Base-by-base conservation (phyloP, 116 monocot genomes). In the Dioscorea cayenensis region DNA sequence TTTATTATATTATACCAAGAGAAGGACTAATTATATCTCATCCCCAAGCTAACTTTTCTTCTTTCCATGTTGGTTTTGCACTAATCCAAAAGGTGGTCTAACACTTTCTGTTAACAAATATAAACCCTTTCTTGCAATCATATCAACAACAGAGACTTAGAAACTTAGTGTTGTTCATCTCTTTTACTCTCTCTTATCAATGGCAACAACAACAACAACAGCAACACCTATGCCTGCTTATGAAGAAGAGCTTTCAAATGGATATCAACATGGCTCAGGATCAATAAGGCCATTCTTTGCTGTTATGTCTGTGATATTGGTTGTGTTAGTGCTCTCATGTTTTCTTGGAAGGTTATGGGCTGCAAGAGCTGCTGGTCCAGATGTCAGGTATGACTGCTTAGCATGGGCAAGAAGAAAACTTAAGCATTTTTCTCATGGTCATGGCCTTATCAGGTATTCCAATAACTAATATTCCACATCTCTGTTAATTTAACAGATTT, bases 251-350 rank as follows among this genome's bases (percentile, higher is more conserved):
- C 35, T 49, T 2, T 1, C 36, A 48, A 22, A 14, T 10, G 19
- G 19, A 14, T 28, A 0, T 8, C 51, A n/a, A 12, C 72, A 61
- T 58, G 38, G 64, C 2, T 51, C 63, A 3, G 71, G 78, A 28
- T 83, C 83, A 7, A 66, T 83, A 23, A 78, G 78, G n/a, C 70
- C 75, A 4, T 83, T 83, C 64, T 78, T 83, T 7, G 83, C 59
- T 3, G 83, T 78, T 27, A 71, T 83, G 23, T 60, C 78, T 2
- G 75, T 71, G 16, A 75, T 83, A 36, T 0, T 75, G 20, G 66
- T 78, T 0, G 28, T 83, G 19, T 69, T 73, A 14, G 62, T 67
- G 43, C 21, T 83, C 19, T 78, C 83, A 1, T 83, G 83, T 36
- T 10, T 83, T 27, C 23, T 71, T 36, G 83, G 83, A 6, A 38